These are phyloP conservation scores for Saccharata proteae DNA, from an alignment of 2,329 filamentous ascomycete genomes.

Conservation along the genomic window DNA sequence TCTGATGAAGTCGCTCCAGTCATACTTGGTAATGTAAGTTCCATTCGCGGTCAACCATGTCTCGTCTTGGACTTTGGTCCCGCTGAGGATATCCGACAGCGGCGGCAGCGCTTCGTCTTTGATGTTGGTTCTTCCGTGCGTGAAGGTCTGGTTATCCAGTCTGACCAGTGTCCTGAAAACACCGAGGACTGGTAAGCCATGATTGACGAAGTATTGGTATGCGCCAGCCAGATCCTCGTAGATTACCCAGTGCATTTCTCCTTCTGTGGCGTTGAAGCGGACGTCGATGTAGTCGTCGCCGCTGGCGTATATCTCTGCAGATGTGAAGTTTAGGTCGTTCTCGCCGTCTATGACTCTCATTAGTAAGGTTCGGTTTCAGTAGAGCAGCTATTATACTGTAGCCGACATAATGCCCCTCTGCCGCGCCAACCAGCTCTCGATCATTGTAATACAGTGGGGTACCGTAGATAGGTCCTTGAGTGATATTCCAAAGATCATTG, in stretches of 20 bases:
- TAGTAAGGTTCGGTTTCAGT: not conserved
- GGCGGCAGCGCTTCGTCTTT: constrained; percentile 35
- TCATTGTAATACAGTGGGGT: constrained; percentile 30
- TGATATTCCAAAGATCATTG: constrained; percentile 32
- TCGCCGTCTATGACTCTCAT: constrained; percentile 27
- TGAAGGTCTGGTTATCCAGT: constrained; percentile 37
- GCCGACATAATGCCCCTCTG: constrained; percentile 33
- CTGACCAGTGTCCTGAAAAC: constrained; percentile 41
- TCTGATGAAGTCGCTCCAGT: constrained; percentile 30
- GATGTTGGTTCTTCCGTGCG: constrained; percentile 33
- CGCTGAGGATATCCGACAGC: constrained; percentile 29
- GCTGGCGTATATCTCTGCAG: constrained; percentile 24
- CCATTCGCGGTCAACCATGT: constrained; percentile 39
- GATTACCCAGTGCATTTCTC: constrained; percentile 43
- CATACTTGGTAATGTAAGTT: constrained; percentile 42
- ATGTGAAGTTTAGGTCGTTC: constrained; percentile 36
- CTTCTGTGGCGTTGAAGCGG: constrained; percentile 34
- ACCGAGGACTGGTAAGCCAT: constrained; percentile 34
- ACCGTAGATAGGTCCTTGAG: constrained; percentile 25
- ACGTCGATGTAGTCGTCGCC: constrained; percentile 36
- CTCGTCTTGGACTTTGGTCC: constrained; percentile 42
- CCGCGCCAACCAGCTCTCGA: constrained; percentile 29
- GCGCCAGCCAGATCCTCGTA: constrained; percentile 37
- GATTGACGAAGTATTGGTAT: constrained; percentile 45
- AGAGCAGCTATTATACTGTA: constrained; percentile 23